Evolutionary conservation across 179 eudicot genomes (phyloP).

Genomic region (Spergularia azorica): DNA sequence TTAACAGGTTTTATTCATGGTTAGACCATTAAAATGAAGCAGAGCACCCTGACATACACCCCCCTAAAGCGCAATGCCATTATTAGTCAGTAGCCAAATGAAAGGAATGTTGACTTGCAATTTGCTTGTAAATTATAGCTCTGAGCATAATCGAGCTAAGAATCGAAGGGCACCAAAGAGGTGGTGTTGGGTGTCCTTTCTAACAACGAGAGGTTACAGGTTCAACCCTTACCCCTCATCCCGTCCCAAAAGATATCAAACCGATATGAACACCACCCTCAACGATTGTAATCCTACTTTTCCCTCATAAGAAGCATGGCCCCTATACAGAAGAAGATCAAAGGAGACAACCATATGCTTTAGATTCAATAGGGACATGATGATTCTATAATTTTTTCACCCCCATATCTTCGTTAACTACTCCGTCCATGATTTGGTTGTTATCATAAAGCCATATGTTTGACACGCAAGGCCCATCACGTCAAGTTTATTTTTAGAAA

Average conservation of each 20-base stretch:
- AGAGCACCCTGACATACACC: background rate
- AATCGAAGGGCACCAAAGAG: too few relatives aligned
- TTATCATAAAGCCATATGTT: background rate
- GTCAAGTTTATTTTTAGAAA: constrained; percentile 21
- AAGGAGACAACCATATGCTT: constrained; percentile 11
- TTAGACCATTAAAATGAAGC: background rate
- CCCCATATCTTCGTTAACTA: constrained; percentile 4
- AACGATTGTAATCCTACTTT: too few relatives aligned
- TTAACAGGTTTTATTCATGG: background rate
- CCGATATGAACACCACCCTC: too few relatives aligned
- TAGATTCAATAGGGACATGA: constrained; percentile 23
- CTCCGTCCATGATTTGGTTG: too few relatives aligned
- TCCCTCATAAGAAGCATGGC: too few relatives aligned
- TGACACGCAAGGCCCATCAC: constrained; percentile 33
- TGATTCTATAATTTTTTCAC: constrained; percentile 10
- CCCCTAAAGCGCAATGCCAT: background rate
- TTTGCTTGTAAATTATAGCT: too few relatives aligned
- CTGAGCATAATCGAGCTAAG: too few relatives aligned
- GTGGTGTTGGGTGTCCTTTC: too few relatives aligned
- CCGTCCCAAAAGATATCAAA: too few relatives aligned
- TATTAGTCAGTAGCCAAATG: background rate
- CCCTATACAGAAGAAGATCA: background rate
- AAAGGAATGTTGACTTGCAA: background rate
- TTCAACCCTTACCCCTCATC: too few relatives aligned
- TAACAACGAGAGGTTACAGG: too few relatives aligned